Conservation (phyloP, 1,139 yeast species). For the Candida freyschussii region DNA sequence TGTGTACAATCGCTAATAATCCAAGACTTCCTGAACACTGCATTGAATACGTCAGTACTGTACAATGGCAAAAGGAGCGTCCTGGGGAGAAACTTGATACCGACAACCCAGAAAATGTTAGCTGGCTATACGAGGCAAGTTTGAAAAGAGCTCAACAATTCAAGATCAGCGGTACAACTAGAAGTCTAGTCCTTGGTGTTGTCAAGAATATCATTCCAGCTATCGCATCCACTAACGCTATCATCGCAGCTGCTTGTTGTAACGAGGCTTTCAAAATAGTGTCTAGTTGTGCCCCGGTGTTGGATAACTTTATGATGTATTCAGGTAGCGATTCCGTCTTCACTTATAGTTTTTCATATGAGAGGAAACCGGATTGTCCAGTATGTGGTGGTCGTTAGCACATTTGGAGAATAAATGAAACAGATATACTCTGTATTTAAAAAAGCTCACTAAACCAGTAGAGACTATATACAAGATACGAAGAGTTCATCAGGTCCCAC, state of each 20-base stretch:
- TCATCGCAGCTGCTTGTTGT: conserved; percentile 88
- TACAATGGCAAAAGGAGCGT: conserved; percentile 63
- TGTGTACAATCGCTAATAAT: conserved; percentile 91
- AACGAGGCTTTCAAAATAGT: conserved; percentile 80
- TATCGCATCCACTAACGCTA: conserved; percentile 90
- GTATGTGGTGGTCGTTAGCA: conserved; percentile 60
- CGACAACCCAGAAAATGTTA: conserved; percentile 65
- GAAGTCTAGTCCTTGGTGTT: conserved; percentile 73
- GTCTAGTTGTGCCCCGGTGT: conserved; percentile 60
- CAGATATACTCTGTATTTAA: no score
- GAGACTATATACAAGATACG: conserved; percentile 1
- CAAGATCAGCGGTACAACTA: conserved; percentile 67
- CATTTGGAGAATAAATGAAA: no score
- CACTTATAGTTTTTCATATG: conserved; percentile 65
- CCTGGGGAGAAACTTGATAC: conserved; percentile 52
- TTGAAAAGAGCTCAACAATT: conserved; percentile 55
- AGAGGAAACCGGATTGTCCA: conserved; percentile 58
- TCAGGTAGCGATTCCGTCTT: conserved; percentile 76
- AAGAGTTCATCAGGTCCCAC: conserved; percentile 10
- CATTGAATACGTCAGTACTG: conserved; percentile 82
- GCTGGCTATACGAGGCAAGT: conserved; percentile 59
- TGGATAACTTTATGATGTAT: conserved; percentile 84
- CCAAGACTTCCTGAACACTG: conserved; percentile 95
- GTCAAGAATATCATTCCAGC: conserved; percentile 93
- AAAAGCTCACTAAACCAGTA: background rate